A percentile compares a stretch with the other conserved stretches of the same genome.
phyloP scores from a whole-genome alignment of 78 protist genomes.

The Dictyostelium discoideum region DNA sequence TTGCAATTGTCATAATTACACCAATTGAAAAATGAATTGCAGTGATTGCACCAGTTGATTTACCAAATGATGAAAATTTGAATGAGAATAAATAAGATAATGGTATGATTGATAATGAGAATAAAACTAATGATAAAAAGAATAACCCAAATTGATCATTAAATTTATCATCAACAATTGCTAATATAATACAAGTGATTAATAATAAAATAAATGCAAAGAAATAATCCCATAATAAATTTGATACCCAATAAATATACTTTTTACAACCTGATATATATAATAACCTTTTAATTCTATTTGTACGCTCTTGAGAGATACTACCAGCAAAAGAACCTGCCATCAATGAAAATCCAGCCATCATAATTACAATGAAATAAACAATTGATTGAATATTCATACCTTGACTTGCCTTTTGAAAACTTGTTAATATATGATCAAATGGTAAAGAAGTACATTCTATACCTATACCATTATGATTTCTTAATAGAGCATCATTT shows the following conservation, averaged over 20 bases:
- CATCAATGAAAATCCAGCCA: slow-evolving; percentile 63
- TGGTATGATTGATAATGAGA: slow-evolving; percentile 16
- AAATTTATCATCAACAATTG: neutral
- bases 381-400: slow-evolving; percentile 29
- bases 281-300: slow-evolving; percentile 25
- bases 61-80: slow-evolving; percentile 31
- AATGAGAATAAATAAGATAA: slow-evolving; percentile 49
- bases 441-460: slow-evolving; percentile 12
- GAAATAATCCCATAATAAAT: slow-evolving; percentile 59
- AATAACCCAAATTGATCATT: slow-evolving; percentile 37
- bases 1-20: neutral
- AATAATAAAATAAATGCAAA: slow-evolving; percentile 27
- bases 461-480: slow-evolving; percentile 14
- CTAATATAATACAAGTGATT: neutral
- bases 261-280: slow-evolving; percentile 65
- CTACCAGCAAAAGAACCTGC: slow-evolving; percentile 70
- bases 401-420: neutral
- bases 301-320: slow-evolving; percentile 21
- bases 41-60: slow-evolving; percentile 41
- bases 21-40: slow-evolving; percentile 43
- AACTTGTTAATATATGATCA: slow-evolving; percentile 6
- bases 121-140: slow-evolving; percentile 18
- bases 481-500: slow-evolving; percentile 40
- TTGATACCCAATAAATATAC: slow-evolving; percentile 56
- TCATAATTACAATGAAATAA: slow-evolving; percentile 31